Conservation (phyloP, 306 rosid genomes). For the Macrotyloma uniflorum region DNA sequence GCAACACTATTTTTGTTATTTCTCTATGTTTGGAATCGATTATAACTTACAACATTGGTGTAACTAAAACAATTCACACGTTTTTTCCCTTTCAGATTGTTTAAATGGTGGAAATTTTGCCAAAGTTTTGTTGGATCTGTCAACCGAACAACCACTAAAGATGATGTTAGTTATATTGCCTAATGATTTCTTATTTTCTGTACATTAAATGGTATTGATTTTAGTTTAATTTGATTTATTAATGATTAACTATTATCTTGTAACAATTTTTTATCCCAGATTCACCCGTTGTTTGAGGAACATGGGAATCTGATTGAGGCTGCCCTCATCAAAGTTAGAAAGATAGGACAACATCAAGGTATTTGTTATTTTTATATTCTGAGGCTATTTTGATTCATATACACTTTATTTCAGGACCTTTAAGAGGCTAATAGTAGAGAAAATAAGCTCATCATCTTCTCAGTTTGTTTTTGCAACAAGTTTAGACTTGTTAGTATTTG, state of each 20-base stretch:
- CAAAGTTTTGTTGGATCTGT: slow-evolving; percentile 91
- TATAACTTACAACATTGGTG: background rate
- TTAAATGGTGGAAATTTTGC: slow-evolving; percentile 72
- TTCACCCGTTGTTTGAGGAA: slow-evolving; percentile 88
- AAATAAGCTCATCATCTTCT: slow-evolving; percentile 77
- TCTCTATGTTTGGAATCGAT: background rate
- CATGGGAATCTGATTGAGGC: slow-evolving; percentile 96
- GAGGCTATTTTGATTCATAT: slow-evolving; percentile 50
- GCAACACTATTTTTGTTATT: background rate
- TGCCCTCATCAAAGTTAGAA: slow-evolving; percentile 87
- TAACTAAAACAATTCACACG: slow-evolving; percentile 12
- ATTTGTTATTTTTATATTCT: slow-evolving; percentile 44
- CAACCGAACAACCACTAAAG: slow-evolving; percentile 87
- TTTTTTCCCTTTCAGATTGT: slow-evolving; percentile 53
- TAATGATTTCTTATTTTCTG: slow-evolving; percentile 5
- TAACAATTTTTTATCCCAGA: slow-evolving; percentile 50
- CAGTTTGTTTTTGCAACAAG: slow-evolving; percentile 84
- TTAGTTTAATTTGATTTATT: slow-evolving; percentile 22
- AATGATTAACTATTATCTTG: slow-evolving; percentile 1
- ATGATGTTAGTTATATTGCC: slow-evolving; percentile 58
- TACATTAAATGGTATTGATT: background rate
- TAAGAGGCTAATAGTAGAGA: slow-evolving; percentile 88
- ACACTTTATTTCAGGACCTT: slow-evolving; percentile 78
- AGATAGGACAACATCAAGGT: slow-evolving; percentile 98
- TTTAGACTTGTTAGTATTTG: slow-evolving; percentile 82